Evolutionary conservation across 2,329 filamentous ascomycete genomes (phyloP).

Genomic region (Fusarium fracticaudum): DNA sequence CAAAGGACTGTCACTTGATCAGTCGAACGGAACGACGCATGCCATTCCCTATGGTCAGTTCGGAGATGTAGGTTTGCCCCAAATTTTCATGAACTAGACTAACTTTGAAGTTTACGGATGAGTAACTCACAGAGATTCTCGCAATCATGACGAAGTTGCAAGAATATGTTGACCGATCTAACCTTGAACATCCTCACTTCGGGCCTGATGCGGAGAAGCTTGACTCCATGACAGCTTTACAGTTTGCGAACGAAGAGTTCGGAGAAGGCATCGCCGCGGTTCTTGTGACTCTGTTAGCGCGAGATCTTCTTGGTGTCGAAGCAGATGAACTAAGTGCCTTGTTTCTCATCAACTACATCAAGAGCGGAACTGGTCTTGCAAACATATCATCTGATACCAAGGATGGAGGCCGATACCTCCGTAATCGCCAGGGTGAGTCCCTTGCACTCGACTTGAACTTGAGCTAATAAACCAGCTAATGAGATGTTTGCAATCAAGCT

Average conservation of each 20-base stretch:
- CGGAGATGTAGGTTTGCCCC: no score
- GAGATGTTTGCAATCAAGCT: background rate
- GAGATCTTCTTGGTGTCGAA: background rate
- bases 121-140: background rate
- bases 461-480: background rate
- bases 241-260: background rate
- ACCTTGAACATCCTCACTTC: background rate
- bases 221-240: background rate
- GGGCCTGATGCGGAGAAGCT: background rate
- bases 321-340: background rate
- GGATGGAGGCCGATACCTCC: conserved; percentile 22
- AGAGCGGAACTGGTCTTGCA: conserved; percentile 11
- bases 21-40: background rate
- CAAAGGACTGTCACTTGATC: background rate
- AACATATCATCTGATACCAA: conserved; percentile 8
- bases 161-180: background rate
- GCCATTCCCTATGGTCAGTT: background rate
- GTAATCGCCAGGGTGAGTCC: conserved; percentile 25
- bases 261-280: rapidly evolving
- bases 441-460: background rate
- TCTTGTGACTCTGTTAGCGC: background rate
- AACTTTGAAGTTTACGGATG: background rate
- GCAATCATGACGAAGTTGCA: background rate
- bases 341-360: conserved; percentile 25
- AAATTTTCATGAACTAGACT: no score